phyloP scores from a whole-genome alignment of 805 yeast species.

The Starmerella stigmatis region DNA sequence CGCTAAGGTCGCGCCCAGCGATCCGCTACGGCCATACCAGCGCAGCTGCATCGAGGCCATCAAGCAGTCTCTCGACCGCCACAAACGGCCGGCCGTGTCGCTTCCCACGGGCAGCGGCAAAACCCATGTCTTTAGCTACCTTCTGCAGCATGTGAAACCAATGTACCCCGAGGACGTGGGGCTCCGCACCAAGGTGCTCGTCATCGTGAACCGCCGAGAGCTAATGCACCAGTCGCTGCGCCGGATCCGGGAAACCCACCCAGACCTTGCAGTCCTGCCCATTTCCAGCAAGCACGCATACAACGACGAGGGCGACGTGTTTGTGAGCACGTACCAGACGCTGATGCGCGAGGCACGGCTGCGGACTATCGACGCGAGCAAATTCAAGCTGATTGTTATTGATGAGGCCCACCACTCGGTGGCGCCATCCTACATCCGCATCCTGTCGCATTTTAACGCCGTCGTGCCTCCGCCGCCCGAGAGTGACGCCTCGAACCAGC shows the following conservation, averaged over 20 bases:
- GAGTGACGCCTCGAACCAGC: neutral
- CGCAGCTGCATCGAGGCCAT: constrained; percentile 54
- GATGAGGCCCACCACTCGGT: constrained; percentile 94
- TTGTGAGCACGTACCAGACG: constrained; percentile 70
- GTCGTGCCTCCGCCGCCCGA: constrained; percentile 5
- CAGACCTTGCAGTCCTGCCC: constrained; percentile 44
- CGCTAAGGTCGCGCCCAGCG: no score
- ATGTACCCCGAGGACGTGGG: constrained; percentile 20
- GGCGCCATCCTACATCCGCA: constrained; percentile 51
- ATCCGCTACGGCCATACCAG: constrained; percentile 42
- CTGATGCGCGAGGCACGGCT: constrained; percentile 42
- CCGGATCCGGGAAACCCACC: constrained; percentile 40
- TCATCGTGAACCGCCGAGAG: constrained; percentile 75
- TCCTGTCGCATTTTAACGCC: constrained; percentile 47
- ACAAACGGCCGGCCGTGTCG: constrained; percentile 61
- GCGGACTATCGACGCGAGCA: constrained; percentile 42
- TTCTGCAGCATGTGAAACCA: constrained; percentile 31
- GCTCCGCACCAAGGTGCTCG: constrained; percentile 36
- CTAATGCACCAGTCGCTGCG: constrained; percentile 58
- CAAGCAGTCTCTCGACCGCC: constrained; percentile 39
- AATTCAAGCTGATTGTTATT: constrained; percentile 63
- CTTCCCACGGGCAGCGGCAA: constrained; percentile 94
- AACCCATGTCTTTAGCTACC: constrained; percentile 53
- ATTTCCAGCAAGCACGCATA: constrained; percentile 52
- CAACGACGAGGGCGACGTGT: constrained; percentile 43